Evolutionary conservation across 2,329 filamentous ascomycete species (phyloP).

Genomic region (Parastagonospora avenae): DNA sequence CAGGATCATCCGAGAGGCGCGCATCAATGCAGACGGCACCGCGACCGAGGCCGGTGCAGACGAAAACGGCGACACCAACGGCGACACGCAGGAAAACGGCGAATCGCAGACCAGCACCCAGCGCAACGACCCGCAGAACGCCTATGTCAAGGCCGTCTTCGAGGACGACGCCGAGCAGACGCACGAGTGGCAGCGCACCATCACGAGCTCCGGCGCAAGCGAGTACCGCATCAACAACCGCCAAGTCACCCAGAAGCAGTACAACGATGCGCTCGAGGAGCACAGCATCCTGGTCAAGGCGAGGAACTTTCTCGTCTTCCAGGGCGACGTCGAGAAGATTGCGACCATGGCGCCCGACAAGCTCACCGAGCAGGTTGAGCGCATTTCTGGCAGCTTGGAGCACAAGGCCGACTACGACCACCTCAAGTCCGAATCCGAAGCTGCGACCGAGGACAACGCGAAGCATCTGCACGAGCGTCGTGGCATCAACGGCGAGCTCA

Average conservation of each 20-base stretch:
- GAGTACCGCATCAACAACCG: slow-evolving; percentile 98
- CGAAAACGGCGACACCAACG: slow-evolving; percentile 32
- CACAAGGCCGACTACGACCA: slow-evolving; percentile 93
- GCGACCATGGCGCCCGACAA: slow-evolving; percentile 94
- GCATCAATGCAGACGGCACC: slow-evolving; percentile 90
- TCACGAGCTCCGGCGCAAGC: slow-evolving; percentile 85
- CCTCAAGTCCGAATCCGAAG: slow-evolving; percentile 83
- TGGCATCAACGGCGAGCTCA: slow-evolving; percentile 96
- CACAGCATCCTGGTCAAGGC: slow-evolving; percentile 99
- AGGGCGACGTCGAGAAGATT: slow-evolving; percentile 96
- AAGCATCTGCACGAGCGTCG: slow-evolving; percentile 87
- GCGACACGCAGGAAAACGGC: slow-evolving; percentile 54
- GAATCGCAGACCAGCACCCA: slow-evolving; percentile 67
- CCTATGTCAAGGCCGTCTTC: slow-evolving; percentile 99
- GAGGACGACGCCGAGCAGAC: slow-evolving; percentile 96
- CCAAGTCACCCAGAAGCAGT: slow-evolving; percentile 84
- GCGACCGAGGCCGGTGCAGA: slow-evolving; percentile 56
- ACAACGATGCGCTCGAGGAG: slow-evolving; percentile 88
- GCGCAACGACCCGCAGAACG: slow-evolving; percentile 80
- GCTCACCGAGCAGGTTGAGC: slow-evolving; percentile 90
- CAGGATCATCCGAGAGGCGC: slow-evolving; percentile 87
- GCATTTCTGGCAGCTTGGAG: slow-evolving; percentile 95
- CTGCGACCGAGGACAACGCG: slow-evolving; percentile 85
- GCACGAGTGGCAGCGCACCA: slow-evolving; percentile 93
- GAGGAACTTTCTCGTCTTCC: slow-evolving; percentile 96